Evolutionary conservation across 2,329 filamentous ascomycete genomes (phyloP).

Genomic region (Erysiphe pulchra): DNA sequence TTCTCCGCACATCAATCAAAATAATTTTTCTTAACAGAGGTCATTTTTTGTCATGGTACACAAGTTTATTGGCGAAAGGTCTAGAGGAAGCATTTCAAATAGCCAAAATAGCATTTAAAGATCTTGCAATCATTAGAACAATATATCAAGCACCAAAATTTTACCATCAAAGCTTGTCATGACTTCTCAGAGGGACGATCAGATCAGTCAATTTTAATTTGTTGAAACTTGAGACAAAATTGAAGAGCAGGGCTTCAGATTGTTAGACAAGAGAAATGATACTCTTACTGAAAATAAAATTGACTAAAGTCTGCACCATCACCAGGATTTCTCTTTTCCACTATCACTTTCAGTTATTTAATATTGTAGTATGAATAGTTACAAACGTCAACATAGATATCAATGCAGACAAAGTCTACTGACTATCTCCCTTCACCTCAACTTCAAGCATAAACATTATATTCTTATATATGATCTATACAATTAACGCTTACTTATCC

Average conservation of each 20-base stretch:
- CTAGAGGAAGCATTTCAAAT: slow-evolving; percentile 10
- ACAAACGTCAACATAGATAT: too few species aligned
- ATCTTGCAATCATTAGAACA: slow-evolving; percentile 10
- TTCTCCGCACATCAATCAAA: neutral
- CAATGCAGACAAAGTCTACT: too few species aligned
- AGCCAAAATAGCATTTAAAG: slow-evolving; percentile 6
- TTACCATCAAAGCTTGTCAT: neutral
- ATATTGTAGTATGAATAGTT: too few species aligned
- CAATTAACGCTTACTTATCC: too few species aligned
- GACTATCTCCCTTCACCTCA: too few species aligned
- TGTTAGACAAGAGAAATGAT: neutral
- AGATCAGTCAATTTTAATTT: neutral
- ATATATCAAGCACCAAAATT: slow-evolving; percentile 1
- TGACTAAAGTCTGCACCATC: too few species aligned
- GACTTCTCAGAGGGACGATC: neutral
- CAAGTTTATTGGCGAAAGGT: slow-evolving; percentile 5
- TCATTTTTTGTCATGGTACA: neutral
- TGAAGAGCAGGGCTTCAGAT: neutral
- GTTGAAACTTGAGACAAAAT: neutral
- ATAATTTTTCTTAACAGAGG: neutral
- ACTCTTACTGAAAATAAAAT: neutral
- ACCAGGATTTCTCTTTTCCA: too few species aligned
- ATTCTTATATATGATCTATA: too few species aligned
- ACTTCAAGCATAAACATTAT: too few species aligned
- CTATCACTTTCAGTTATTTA: too few species aligned